phyloP scores from a whole-genome alignment of 164 flowering plant species.

The Berberis thunbergii region DNA sequence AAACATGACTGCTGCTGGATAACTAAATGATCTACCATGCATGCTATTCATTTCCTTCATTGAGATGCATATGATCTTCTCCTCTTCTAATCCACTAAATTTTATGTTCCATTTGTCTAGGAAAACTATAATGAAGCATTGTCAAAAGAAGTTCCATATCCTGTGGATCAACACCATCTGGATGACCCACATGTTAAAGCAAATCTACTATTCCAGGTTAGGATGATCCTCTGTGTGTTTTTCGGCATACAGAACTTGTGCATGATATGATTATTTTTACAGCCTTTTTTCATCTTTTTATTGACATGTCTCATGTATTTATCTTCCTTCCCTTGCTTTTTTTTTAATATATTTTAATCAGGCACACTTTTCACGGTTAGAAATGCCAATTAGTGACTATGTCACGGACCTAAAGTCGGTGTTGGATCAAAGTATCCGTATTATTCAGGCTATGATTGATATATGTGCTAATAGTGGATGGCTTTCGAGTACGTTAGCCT shows the following conservation, averaged over 20 bases:
- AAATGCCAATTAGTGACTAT: constrained; percentile 89
- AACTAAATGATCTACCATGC: too few species aligned
- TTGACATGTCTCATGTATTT: not conserved
- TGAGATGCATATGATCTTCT: not conserved
- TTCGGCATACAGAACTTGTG: not conserved
- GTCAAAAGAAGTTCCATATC: constrained; percentile 51
- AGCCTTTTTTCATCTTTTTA: not conserved
- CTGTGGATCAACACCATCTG: constrained; percentile 67
- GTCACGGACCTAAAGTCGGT: constrained; percentile 93
- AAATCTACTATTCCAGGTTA: constrained; percentile 90
- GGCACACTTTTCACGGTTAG: constrained; percentile 94
- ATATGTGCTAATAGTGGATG: constrained; percentile 98
- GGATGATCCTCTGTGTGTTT: not conserved
- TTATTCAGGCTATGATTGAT: constrained; percentile 98
- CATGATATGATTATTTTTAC: not conserved
- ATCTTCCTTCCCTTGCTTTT: not conserved
- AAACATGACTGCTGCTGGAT: too few species aligned
- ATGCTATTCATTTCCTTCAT: not conserved
- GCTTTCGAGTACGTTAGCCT: constrained; percentile 82
- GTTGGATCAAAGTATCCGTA: constrained; percentile 95
- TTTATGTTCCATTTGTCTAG: constrained; percentile 20
- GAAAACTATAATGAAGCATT: constrained; percentile 73
- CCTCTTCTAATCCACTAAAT: not conserved
- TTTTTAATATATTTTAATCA: constrained; percentile 18
- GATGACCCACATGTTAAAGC: constrained; percentile 99